Conservation (phyloP, 2,329 filamentous ascomycete genomes). For the Colletotrichum graminicola region DNA sequence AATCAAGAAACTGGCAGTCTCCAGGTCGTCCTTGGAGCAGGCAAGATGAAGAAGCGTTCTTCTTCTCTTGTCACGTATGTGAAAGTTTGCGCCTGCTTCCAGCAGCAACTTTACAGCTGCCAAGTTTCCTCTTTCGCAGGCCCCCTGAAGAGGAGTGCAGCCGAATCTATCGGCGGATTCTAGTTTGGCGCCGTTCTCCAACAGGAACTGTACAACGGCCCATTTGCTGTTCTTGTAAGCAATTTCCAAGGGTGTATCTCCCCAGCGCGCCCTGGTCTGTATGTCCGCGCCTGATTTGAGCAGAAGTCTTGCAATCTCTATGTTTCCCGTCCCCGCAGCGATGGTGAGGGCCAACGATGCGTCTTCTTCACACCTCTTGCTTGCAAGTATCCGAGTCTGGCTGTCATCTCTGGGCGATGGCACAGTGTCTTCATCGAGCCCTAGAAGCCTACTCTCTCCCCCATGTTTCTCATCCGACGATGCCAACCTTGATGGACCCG, state of each 20-base stretch:
- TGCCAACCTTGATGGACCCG: accelerated
- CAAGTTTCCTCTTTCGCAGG: accelerated
- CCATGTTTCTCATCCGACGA: neutral
- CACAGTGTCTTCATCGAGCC: neutral
- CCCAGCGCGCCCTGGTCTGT: too few relatives aligned
- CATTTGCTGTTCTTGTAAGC: neutral
- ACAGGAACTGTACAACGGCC: neutral
- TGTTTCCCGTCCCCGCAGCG: neutral
- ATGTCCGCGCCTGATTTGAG: neutral
- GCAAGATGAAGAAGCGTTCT: neutral
- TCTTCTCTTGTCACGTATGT: accelerated
- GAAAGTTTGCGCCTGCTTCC: neutral
- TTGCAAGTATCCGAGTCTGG: too few relatives aligned
- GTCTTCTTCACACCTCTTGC: neutral
- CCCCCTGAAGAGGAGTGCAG: accelerated
- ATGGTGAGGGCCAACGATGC: accelerated
- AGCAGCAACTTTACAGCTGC: neutral
- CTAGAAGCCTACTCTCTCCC: neutral
- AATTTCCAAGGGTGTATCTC: neutral
- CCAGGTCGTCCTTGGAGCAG: accelerated
- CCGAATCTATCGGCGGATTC: accelerated
- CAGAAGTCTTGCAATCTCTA: neutral
- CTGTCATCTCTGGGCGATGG: neutral
- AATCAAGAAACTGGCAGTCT: neutral
- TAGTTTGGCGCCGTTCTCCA: neutral